A percentile compares a stretch with the other conserved stretches of the same genome.
Conservation (phyloP, 208 protist species). For the Acanthamoeba royreba region DNA sequence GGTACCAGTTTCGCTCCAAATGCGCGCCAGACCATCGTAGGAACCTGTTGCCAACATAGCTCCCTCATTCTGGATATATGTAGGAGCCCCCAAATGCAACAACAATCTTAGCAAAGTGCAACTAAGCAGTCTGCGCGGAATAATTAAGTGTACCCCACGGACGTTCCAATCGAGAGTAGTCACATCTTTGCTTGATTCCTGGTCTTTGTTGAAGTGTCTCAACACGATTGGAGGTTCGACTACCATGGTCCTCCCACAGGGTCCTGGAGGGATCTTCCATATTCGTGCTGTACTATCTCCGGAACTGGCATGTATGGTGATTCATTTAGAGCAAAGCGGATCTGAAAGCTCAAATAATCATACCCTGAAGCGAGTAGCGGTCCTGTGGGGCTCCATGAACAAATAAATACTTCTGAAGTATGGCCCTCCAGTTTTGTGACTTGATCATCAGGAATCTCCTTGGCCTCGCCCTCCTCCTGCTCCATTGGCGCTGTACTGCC, state of each 20-base stretch:
- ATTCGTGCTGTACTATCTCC: slow-evolving; percentile 78
- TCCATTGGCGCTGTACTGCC: slow-evolving; percentile 8
- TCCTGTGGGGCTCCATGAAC: slow-evolving; percentile 60
- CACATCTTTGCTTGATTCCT: slow-evolving; percentile 76
- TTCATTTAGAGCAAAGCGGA: not conserved
- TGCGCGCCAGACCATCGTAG: slow-evolving; percentile 83
- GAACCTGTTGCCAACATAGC: slow-evolving; percentile 81
- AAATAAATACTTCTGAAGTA: slow-evolving; percentile 74
- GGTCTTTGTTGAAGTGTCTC: slow-evolving; percentile 37
- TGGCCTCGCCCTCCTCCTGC: not conserved
- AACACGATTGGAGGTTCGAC: slow-evolving; percentile 49
- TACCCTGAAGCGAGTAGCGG: slow-evolving; percentile 67
- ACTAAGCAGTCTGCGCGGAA: not conserved
- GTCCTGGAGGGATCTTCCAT: slow-evolving; percentile 65
- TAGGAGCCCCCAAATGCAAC: not conserved
- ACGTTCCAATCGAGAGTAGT: slow-evolving; percentile 86
- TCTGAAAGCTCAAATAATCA: not conserved
- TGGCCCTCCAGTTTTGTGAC: slow-evolving; percentile 66
- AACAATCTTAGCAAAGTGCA: not conserved
- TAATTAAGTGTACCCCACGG: not conserved
- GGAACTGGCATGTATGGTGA: slow-evolving; percentile 54
- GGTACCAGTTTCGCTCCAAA: slow-evolving; percentile 71
- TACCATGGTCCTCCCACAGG: not conserved
- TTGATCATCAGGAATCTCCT: slow-evolving; percentile 57
- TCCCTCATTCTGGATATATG: slow-evolving; percentile 70